Evolutionary conservation across 345 rosid species (phyloP).

Genomic region (Lepidium sativum): DNA sequence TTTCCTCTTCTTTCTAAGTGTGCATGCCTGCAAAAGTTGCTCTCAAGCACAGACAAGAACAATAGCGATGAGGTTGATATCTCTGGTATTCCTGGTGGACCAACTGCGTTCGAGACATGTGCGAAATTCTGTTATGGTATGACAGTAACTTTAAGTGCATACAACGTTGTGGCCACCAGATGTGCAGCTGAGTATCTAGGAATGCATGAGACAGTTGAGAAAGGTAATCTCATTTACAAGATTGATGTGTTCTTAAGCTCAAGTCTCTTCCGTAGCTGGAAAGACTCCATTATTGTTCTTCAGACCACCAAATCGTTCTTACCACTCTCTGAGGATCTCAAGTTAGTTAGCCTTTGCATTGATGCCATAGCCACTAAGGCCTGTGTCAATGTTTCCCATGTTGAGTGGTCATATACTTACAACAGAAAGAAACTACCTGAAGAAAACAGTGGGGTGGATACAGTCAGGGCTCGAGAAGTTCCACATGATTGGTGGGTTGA

Average conservation of each 20-base stretch:
- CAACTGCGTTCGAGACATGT: slow-evolving; percentile 72
- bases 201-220: slow-evolving; percentile 70
- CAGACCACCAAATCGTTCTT: slow-evolving; percentile 48
- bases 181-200: slow-evolving; percentile 80
- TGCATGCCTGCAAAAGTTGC: slow-evolving; percentile 53
- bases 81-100: slow-evolving; percentile 72
- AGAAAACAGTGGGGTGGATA: slow-evolving; percentile 39
- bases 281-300: slow-evolving; percentile 77
- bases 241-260: slow-evolving; percentile 72
- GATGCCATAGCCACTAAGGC: slow-evolving; percentile 67
- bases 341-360: slow-evolving; percentile 45
- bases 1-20: slow-evolving; percentile 85
- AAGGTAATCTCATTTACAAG: slow-evolving; percentile 77
- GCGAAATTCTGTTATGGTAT: slow-evolving; percentile 85
- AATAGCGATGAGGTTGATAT: slow-evolving; percentile 44
- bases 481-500: slow-evolving; percentile 94
- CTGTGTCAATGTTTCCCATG: slow-evolving; percentile 50
- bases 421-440: slow-evolving; percentile 62
- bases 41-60: slow-evolving; percentile 36
- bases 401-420: slow-evolving; percentile 79
- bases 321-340: slow-evolving; percentile 63
- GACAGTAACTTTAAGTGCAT: slow-evolving; percentile 70
- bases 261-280: slow-evolving; percentile 78
- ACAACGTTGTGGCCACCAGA: slow-evolving; percentile 60
- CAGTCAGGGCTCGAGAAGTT: slow-evolving; percentile 40